phyloP scores from a whole-genome alignment of 2,329 filamentous ascomycete species.

The Dothiorella sarmentorum region DNA sequence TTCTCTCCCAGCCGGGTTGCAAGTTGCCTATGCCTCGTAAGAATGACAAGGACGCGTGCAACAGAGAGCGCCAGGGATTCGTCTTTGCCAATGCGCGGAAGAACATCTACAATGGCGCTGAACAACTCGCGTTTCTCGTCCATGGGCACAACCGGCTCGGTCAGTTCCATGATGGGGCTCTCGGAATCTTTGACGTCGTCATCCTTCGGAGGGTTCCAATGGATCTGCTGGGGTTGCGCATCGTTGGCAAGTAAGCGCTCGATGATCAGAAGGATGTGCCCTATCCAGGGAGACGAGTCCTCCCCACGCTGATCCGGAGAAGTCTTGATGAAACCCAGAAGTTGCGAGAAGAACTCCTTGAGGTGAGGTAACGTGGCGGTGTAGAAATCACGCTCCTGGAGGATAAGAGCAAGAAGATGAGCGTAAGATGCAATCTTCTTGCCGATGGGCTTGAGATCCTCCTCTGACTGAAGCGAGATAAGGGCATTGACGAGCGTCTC shows the following conservation, averaged over 20 bases:
- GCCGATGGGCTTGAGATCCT: slow-evolving; percentile 53
- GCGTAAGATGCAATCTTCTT: slow-evolving; percentile 86
- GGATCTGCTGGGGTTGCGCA: slow-evolving; percentile 70
- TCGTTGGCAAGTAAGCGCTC: slow-evolving; percentile 90
- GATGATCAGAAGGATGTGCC: slow-evolving; percentile 82
- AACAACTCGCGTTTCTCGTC: slow-evolving; percentile 71
- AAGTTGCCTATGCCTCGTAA: slow-evolving; percentile 74
- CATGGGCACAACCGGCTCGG: slow-evolving; percentile 59
- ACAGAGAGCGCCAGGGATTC: slow-evolving; percentile 79
- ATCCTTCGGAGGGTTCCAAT: slow-evolving; percentile 60
- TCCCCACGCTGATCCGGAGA: slow-evolving; percentile 64
- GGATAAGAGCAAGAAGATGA: slow-evolving; percentile 81
- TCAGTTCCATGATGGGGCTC: slow-evolving; percentile 56
- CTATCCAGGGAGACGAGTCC: slow-evolving; percentile 87
- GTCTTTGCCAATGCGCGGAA: slow-evolving; percentile 85
- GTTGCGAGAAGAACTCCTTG: slow-evolving; percentile 69
- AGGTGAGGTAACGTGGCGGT: slow-evolving; percentile 69
- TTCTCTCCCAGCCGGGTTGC: slow-evolving; percentile 79
- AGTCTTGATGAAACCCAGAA: slow-evolving; percentile 76
- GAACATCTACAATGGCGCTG: slow-evolving; percentile 72
- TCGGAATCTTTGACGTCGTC: slow-evolving; percentile 45
- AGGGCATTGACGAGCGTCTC: slow-evolving; percentile 80
- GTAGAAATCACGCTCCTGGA: slow-evolving; percentile 82
- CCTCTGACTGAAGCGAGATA: slow-evolving; percentile 61
- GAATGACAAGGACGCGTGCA: slow-evolving; percentile 76